Conservation (phyloP, 176 grass and related monocot species). For the Eleusine indica region DNA sequence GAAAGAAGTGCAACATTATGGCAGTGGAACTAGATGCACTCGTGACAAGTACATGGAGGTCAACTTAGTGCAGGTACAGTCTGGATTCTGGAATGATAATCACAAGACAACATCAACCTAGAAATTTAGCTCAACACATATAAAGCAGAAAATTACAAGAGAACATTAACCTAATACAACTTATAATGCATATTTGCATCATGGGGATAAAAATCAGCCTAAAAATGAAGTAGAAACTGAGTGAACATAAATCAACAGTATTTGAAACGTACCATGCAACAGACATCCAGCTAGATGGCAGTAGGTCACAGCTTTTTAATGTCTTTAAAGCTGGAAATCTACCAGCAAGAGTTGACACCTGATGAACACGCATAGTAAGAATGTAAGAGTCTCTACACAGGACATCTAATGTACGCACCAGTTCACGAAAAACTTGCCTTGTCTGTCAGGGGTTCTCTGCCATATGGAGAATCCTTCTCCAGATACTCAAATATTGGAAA, state of each 20-base stretch:
- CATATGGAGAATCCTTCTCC: slow-evolving; percentile 79
- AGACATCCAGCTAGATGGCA: slow-evolving; percentile 92
- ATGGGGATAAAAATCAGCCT: neutral
- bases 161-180: neutral
- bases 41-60: neutral
- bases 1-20: slow-evolving; percentile 14
- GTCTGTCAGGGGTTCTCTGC: slow-evolving; percentile 90
- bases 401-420: slow-evolving; percentile 17
- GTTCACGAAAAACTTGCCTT: slow-evolving; percentile 55
- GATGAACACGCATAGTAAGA: slow-evolving; percentile 42
- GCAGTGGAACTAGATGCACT: slow-evolving; percentile 21
- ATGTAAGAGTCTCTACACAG: slow-evolving; percentile 43
- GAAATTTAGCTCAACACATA: neutral
- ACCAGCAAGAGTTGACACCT: slow-evolving; percentile 83
- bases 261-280: slow-evolving; percentile 85
- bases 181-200: neutral
- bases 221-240: neutral
- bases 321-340: slow-evolving; percentile 83
- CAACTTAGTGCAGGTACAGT: neutral
- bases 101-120: neutral
- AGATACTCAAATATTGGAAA: slow-evolving; percentile 75
- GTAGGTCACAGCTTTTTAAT: slow-evolving; percentile 87
- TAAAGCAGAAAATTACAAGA: neutral
- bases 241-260: neutral
- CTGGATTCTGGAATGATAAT: neutral